Conservation (phyloP, 805 yeast species). For the Candida vaughaniae region DNA sequence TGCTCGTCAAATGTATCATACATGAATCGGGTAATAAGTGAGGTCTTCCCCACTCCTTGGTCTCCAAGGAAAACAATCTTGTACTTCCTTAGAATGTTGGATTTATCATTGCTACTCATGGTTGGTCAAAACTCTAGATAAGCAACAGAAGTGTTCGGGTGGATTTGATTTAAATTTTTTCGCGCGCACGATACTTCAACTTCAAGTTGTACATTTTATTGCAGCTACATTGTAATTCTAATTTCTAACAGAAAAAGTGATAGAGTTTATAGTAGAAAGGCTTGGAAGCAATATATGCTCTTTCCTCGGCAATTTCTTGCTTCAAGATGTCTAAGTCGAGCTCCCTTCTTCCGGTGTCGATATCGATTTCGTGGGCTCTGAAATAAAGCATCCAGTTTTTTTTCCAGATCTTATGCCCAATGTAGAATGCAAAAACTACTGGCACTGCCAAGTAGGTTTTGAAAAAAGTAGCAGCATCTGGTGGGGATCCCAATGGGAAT, state of each 20-base stretch:
- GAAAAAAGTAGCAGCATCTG: slow-evolving; percentile 58
- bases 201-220: too few species aligned
- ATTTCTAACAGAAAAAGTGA: slow-evolving; percentile 31
- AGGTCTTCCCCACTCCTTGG: slow-evolving; percentile 95
- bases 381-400: slow-evolving; percentile 30
- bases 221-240: not conserved
- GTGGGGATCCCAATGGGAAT: slow-evolving; percentile 57
- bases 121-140: too few species aligned
- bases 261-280: slow-evolving; percentile 35
- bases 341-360: slow-evolving; percentile 40
- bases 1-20: slow-evolving; percentile 96
- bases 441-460: slow-evolving; percentile 64
- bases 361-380: slow-evolving; percentile 32
- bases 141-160: slow-evolving; percentile 2
- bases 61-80: slow-evolving; percentile 97
- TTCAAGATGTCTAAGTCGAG: slow-evolving; percentile 37
- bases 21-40: slow-evolving; percentile 95
- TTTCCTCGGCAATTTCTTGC: slow-evolving; percentile 42
- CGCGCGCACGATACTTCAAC: too few species aligned
- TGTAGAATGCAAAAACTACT: slow-evolving; percentile 54
- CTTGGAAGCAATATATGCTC: slow-evolving; percentile 28
- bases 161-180: too few species aligned
- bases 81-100: slow-evolving; percentile 55
- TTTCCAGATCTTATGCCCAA: slow-evolving; percentile 59
- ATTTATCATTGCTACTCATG: slow-evolving; percentile 26